Percentiles rank a stretch among this genome's conserved stretches.
These are phyloP conservation scores for Ogataea paraovalis DNA, from an alignment of 805 yeast species.

Conservation along the genomic window DNA sequence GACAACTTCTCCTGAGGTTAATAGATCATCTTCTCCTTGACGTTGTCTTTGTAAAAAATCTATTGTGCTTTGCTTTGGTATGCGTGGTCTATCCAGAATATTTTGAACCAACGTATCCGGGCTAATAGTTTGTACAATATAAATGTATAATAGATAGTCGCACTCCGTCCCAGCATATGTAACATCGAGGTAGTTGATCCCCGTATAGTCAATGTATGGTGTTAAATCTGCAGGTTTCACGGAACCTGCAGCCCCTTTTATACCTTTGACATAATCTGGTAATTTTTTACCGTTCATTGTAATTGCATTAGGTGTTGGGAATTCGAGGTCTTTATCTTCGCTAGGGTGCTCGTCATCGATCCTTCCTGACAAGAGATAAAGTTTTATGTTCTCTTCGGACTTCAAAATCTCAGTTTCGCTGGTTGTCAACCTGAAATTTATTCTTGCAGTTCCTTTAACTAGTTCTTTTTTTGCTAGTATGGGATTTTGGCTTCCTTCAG, in stretches of 20 bases:
- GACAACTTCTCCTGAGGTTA: constrained; percentile 56
- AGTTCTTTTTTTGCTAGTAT: constrained; percentile 40
- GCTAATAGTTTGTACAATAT: constrained; percentile 49
- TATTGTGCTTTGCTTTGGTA: constrained; percentile 40
- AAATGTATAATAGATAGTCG: constrained; percentile 50
- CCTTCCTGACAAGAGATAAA: constrained; percentile 57
- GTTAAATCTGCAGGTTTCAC: constrained; percentile 82
- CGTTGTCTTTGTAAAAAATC: constrained; percentile 30
- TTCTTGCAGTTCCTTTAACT: constrained; percentile 41
- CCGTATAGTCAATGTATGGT: constrained; percentile 30
- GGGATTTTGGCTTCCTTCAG: constrained; percentile 34
- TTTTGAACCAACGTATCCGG: constrained; percentile 39
- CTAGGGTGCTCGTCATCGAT: constrained; percentile 20
- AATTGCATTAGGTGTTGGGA: constrained; percentile 71
- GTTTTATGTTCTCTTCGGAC: constrained; percentile 27
- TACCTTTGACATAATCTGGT: constrained; percentile 61
- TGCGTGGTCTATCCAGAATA: constrained; percentile 45
- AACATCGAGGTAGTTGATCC: constrained; percentile 42
- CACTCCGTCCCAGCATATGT: constrained; percentile 55
- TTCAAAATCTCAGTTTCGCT: constrained; percentile 39
- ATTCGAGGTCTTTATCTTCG: constrained; percentile 41
- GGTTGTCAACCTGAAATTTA: constrained; percentile 40
- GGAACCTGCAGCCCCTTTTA: constrained; percentile 73
- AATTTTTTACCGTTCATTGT: constrained; percentile 50
- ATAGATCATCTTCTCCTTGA: constrained; percentile 59